Conservation (phyloP, 2,329 filamentous ascomycete species). For the Botrytis squamosa region DNA sequence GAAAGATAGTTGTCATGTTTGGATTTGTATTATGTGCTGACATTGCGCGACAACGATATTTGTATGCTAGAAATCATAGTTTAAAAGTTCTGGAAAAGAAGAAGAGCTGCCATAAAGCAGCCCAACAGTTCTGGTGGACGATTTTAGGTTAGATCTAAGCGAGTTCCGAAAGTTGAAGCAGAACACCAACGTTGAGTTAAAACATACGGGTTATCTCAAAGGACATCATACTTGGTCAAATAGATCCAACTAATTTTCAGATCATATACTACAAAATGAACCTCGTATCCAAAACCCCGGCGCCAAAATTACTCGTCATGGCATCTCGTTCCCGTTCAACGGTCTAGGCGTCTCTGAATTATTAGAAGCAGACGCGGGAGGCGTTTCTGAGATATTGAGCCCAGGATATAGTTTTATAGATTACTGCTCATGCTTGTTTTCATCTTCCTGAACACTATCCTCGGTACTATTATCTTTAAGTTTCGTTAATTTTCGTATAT, state of each 20-base stretch:
- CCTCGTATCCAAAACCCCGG: neutral
- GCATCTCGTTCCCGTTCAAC: neutral
- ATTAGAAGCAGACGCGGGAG: neutral
- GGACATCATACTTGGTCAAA: neutral
- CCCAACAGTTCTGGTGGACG: fast-evolving
- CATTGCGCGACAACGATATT: neutral
- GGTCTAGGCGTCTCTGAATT: neutral
- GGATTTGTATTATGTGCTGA: neutral
- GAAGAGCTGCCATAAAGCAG: neutral
- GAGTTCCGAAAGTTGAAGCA: neutral
- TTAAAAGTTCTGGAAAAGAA: neutral
- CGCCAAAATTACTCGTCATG: neutral
- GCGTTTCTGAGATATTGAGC: neutral
- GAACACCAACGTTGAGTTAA: neutral
- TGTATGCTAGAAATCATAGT: neutral
- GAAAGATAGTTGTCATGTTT: neutral
- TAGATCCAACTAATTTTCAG: neutral
- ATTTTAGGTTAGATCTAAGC: neutral
- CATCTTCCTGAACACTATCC: neutral
- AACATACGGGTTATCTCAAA: neutral
- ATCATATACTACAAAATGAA: neutral
- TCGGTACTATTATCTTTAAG: neutral
- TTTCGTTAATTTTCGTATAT: neutral
- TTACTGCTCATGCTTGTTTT: neutral
- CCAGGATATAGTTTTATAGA: neutral